These are phyloP conservation scores for Lactifluus subvellereus DNA, from an alignment of 768 basidiomycete species.

Conservation along the genomic window DNA sequence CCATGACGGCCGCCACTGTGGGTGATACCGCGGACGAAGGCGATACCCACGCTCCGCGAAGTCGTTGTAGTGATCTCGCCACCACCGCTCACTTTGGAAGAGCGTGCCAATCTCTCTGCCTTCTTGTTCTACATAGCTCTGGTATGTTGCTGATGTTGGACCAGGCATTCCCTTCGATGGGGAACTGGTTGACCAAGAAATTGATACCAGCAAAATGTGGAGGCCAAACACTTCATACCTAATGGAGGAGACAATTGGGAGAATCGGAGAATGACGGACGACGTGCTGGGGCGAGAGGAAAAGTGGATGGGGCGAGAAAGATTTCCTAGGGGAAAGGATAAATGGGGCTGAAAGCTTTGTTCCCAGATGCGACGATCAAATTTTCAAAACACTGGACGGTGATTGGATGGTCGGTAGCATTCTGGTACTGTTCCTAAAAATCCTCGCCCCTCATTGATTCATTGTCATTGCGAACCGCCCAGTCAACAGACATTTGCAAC, in stretches of 20 bases:
- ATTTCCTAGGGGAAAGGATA: too few species aligned
- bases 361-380: too few species aligned
- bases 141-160: neutral
- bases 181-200: neutral
- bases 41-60: conserved; percentile 6
- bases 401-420: too few species aligned
- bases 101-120: conserved; percentile 5
- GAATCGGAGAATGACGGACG: too few species aligned
- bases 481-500: too few species aligned
- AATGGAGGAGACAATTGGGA: neutral
- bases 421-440: too few species aligned
- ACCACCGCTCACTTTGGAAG: conserved; percentile 15
- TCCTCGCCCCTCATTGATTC: too few species aligned
- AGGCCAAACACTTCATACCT: neutral
- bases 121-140: neutral
- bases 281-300: too few species aligned
- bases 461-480: too few species aligned
- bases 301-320: too few species aligned
- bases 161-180: neutral
- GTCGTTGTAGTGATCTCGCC: conserved; percentile 6
- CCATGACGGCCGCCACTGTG: conserved; percentile 20
- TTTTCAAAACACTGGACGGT: too few species aligned
- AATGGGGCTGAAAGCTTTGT: too few species aligned
- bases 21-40: conserved; percentile 19
- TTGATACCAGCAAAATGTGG: neutral